Evolutionary conservation across 805 yeast species (phyloP).

Genomic region (Pichia phayaonensis): DNA sequence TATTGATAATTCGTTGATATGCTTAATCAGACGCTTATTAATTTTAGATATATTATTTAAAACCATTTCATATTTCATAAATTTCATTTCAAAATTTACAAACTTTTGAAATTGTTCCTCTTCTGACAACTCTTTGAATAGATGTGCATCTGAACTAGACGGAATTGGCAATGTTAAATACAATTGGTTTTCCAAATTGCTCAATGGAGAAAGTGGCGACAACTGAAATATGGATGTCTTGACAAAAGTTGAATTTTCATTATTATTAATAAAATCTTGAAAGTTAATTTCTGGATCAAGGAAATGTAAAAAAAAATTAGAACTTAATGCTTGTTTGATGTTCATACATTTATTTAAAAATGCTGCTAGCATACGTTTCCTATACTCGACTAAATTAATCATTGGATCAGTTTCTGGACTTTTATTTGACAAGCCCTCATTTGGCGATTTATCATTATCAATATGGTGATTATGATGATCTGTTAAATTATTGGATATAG

Average conservation of each 20-base stretch:
- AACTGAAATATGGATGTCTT: constrained; percentile 46
- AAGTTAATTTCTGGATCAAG: constrained; percentile 81
- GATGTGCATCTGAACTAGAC: constrained; percentile 21
- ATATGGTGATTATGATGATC: background rate
- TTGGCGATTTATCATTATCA: background rate
- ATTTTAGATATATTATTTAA: constrained; percentile 28
- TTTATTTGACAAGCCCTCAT: background rate
- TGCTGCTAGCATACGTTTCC: constrained; percentile 66
- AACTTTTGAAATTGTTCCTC: constrained; percentile 26
- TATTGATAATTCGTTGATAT: constrained; percentile 37
- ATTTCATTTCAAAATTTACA: constrained; percentile 24
- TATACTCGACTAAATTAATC: constrained; percentile 37
- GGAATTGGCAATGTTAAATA: constrained; percentile 62
- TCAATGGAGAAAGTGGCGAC: constrained; percentile 54
- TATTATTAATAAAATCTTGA: constrained; percentile 60
- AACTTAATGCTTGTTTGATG: constrained; percentile 47
- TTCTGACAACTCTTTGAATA: constrained; percentile 20
- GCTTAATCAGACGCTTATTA: constrained; percentile 40
- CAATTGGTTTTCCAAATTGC: constrained; percentile 42
- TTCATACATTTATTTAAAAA: constrained; percentile 71
- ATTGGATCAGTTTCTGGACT: constrained; percentile 1
- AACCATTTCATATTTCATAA: constrained; percentile 27
- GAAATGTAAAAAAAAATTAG: constrained; percentile 65
- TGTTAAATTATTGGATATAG: background rate
- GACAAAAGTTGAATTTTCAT: constrained; percentile 45